Evolutionary conservation across 2,329 filamentous ascomycete genomes (phyloP).

Genomic region (Harringtonia aguacate): DNA sequence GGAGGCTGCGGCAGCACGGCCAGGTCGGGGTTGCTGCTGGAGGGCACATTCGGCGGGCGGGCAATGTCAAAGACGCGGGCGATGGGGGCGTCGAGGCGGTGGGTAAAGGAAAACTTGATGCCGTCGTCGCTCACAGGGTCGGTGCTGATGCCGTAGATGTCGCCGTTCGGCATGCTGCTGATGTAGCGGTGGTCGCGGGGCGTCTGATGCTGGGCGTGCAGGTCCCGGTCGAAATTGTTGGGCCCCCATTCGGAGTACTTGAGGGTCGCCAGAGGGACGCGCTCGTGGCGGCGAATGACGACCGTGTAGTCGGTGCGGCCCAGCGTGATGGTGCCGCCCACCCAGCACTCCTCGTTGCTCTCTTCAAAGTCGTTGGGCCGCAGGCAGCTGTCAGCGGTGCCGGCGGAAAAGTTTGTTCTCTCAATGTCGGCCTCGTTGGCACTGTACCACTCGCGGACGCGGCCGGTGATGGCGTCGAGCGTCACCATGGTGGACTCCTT

Average conservation of each 20-base stretch:
- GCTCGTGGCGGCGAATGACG: slow-evolving; percentile 65
- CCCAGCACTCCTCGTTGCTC: slow-evolving; percentile 65
- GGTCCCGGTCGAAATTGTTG: slow-evolving; percentile 81
- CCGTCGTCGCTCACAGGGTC: slow-evolving; percentile 25
- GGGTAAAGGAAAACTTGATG: slow-evolving; percentile 51
- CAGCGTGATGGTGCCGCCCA: slow-evolving; percentile 69
- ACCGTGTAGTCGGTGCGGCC: slow-evolving; percentile 87
- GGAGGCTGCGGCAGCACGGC: slow-evolving; percentile 79
- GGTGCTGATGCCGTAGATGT: slow-evolving; percentile 70
- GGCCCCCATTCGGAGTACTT: slow-evolving; percentile 92
- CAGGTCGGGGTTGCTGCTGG: slow-evolving; percentile 60
- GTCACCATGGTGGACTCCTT: slow-evolving; percentile 88
- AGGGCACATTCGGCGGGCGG: slow-evolving; percentile 53
- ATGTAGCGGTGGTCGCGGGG: slow-evolving; percentile 86
- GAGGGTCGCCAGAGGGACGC: slow-evolving; percentile 73
- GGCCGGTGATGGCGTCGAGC: slow-evolving; percentile 76
- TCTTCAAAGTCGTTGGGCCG: slow-evolving; percentile 56
- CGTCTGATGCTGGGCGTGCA: slow-evolving; percentile 68
- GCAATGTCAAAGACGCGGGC: slow-evolving; percentile 84
- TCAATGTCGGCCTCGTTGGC: slow-evolving; percentile 39
- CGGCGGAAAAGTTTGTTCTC: slow-evolving; percentile 51
- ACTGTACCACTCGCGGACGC: slow-evolving; percentile 75
- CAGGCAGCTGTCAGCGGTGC: slow-evolving; percentile 57
- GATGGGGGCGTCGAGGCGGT: slow-evolving; percentile 65
- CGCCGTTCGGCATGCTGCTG: slow-evolving; percentile 75